Conservation (phyloP, 2,329 filamentous ascomycete species). For the Verticillium zaregamsianum region DNA sequence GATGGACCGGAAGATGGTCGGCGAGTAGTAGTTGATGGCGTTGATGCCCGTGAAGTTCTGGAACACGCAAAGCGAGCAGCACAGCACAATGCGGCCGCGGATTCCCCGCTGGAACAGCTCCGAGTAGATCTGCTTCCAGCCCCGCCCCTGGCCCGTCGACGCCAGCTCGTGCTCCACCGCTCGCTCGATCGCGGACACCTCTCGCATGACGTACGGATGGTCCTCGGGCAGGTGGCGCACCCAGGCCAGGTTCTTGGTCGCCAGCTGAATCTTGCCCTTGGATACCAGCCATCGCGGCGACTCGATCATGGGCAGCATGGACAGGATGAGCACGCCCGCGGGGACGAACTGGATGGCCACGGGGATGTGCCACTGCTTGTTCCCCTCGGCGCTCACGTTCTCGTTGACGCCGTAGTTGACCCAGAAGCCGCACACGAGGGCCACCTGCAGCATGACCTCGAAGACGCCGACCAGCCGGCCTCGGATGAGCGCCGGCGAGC, state of each 20-base stretch:
- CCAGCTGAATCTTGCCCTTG: constrained; percentile 31
- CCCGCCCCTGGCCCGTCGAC: constrained; percentile 4
- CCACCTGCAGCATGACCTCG: constrained; percentile 46
- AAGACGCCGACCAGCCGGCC: constrained; percentile 47
- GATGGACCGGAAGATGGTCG: constrained; percentile 60
- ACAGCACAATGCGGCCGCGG: not conserved
- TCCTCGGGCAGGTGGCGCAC: constrained; percentile 29
- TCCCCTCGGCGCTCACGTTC: constrained; percentile 11
- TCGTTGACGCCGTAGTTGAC: constrained; percentile 23
- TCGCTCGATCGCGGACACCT: constrained; percentile 47
- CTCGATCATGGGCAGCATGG: constrained; percentile 29
- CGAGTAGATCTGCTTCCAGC: constrained; percentile 10
- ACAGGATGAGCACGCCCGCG: constrained; percentile 26
- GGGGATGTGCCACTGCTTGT: constrained; percentile 37
- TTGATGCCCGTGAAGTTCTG: constrained; percentile 14
- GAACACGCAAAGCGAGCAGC: constrained; percentile 2
- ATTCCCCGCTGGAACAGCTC: constrained; percentile 5
- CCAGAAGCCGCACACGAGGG: constrained; percentile 45
- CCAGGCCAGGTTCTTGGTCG: constrained; percentile 29
- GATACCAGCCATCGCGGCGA: constrained; percentile 29
- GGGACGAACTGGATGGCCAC: constrained; percentile 36
- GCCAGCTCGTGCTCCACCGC: constrained; percentile 51
- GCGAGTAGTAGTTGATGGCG: constrained; percentile 31
- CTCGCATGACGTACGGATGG: constrained; percentile 34
- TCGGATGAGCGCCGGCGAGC: constrained; percentile 46